Conservation (phyloP, 495 filamentous ascomycete genomes). For the Penicillium diatomitis region DNA sequence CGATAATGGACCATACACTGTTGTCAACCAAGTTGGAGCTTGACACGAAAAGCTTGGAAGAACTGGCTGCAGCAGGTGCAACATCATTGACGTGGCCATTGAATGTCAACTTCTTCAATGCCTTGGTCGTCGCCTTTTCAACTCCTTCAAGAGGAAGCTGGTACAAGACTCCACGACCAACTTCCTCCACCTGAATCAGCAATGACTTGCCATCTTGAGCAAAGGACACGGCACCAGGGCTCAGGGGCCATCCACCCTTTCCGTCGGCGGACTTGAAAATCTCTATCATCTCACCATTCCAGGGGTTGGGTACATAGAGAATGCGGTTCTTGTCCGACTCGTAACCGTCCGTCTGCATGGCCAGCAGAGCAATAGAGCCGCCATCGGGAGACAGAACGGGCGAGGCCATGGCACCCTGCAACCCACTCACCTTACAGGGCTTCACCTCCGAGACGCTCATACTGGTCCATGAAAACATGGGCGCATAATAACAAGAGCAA, state of each 20-base stretch:
- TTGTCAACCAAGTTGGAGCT: conserved; percentile 61
- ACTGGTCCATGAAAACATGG: conserved; percentile 50
- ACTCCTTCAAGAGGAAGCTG: conserved; percentile 48
- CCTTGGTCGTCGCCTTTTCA: conserved; percentile 37
- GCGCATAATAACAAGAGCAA: conserved; percentile 52
- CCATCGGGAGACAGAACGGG: conserved; percentile 74
- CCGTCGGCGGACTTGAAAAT: conserved; percentile 55
- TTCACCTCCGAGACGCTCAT: conserved; percentile 35
- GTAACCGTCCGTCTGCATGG: conserved; percentile 73
- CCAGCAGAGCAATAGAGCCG: conserved; percentile 64
- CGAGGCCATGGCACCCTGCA: conserved; percentile 63
- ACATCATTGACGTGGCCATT: conserved; percentile 53
- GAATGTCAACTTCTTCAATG: conserved; percentile 48
- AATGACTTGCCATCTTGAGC: conserved; percentile 54
- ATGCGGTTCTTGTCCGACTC: conserved; percentile 83
- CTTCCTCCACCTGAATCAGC: conserved; percentile 58
- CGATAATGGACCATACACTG: conserved; percentile 53
- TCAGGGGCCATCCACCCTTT: conserved; percentile 56
- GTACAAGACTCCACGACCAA: conserved; percentile 55
- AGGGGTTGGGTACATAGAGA: conserved; percentile 54
- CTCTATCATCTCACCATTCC: conserved; percentile 48
- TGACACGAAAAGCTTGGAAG: conserved; percentile 51
- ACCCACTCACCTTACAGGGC: conserved; percentile 25
- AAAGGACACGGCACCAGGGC: conserved; percentile 58
- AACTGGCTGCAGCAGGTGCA: conserved; percentile 38